phyloP scores from a whole-genome alignment of 495 filamentous ascomycete species.

The Talaromyces ruber region DNA sequence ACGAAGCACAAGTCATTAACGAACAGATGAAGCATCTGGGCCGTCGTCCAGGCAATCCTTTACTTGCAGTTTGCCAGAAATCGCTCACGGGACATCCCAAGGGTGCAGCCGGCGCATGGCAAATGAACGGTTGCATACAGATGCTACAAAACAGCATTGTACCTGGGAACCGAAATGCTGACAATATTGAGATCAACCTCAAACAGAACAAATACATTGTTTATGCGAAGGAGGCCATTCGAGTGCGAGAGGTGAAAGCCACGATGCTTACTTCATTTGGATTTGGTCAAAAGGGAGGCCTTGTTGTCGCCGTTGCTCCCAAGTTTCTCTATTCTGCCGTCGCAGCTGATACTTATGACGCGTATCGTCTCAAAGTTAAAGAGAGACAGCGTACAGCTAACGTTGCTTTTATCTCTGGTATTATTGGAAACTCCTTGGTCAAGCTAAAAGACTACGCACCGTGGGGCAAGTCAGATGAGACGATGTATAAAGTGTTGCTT shows the following conservation, averaged over 20 bases:
- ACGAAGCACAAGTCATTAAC: conserved; percentile 95
- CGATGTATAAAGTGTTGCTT: conserved; percentile 77
- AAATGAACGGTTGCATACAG: conserved; percentile 97
- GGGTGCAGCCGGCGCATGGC: conserved; percentile 98
- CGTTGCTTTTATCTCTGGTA: conserved; percentile 89
- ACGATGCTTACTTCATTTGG: conserved; percentile 98
- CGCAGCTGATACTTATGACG: conserved; percentile 68
- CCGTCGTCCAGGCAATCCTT: conserved; percentile 87
- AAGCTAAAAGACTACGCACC: conserved; percentile 85
- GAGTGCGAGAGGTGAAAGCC: conserved; percentile 94
- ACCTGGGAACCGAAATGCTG: conserved; percentile 84
- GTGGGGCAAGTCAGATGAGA: conserved; percentile 62
- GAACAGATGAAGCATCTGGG: conserved; percentile 93
- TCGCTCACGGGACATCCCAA: conserved; percentile 95
- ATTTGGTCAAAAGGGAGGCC: conserved; percentile 97
- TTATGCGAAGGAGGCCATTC: conserved; percentile 87
- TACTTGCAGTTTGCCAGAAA: conserved; percentile 97
- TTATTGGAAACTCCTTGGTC: conserved; percentile 95
- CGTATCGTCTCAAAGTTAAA: conserved; percentile 79
- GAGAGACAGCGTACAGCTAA: conserved; percentile 95
- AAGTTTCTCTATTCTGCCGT: conserved; percentile 93
- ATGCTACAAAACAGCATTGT: conserved; percentile 88
- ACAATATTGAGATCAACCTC: conserved; percentile 85
- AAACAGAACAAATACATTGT: conserved; percentile 97
- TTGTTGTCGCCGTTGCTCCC: conserved; percentile 91